Base-by-base conservation (phyloP, 148 eudicot species). In the Camellia sinensis region DNA sequence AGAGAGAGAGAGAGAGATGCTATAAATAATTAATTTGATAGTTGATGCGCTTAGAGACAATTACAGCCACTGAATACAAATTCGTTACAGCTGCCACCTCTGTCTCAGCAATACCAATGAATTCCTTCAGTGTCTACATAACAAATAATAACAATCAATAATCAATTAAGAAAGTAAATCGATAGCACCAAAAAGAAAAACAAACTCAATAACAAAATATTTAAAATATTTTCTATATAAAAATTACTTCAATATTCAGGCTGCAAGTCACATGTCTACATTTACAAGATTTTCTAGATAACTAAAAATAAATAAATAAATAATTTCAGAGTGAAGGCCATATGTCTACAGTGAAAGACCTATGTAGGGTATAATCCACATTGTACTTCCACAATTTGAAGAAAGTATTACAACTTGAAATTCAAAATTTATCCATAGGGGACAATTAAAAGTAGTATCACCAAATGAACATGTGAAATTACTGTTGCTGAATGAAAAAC, bases 21-120 rank as follows among this genome's bases (percentile, higher is more conserved):
- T 65, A 37, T 1, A 50, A 12, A 76, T 10, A 7, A 5, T n/a
- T 45, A n/a, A 61, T 7, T 45, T 17, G 13, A 63, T 46, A 78
- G 63, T 67, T 67, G 59, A 74, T 66, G 74, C 67, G 66, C 46
- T 10, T 60, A n/a, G 41, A 76, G 71, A 73, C 21, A 78, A 78
- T 78, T 92, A 92, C 98, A 94, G 85, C 97, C 64, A 91, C 84
- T 11, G 97, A 86, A 82, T 93, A 95, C 73, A 93, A 81, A 80
- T 79, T 80, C 80, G 90, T 87, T 43, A 95, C 87, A 74, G 97
- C 86, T 50, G 83, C 78, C 83, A 95, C 97, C 79, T 95, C 94
- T n/a, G 89, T 76, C 85, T 92, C 97, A 71, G 94, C 96, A 82
- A 74, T 75, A 73, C 83, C 90, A 76, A 92, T 83, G 65, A 93